Conservation (phyloP, 2,329 filamentous ascomycete species). For the Fusarium sacchari region DNA sequence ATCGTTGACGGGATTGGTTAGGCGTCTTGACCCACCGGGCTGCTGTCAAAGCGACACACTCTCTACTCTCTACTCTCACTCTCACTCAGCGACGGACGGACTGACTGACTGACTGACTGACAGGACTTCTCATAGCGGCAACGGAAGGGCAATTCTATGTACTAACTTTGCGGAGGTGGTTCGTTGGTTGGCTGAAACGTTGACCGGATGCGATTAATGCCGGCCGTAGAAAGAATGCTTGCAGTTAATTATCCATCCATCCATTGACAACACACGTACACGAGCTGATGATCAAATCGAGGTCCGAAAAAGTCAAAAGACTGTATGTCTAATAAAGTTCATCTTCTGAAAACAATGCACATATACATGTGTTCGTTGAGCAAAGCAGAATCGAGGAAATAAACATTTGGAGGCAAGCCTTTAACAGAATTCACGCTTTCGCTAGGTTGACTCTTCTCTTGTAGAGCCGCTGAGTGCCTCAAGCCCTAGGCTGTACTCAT, state of each 20-base stretch:
- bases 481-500: neutral
- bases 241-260: too few relatives aligned
- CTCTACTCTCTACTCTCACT: neutral
- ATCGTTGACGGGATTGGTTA: conserved; percentile 26
- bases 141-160: neutral
- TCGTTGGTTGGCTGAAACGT: conserved; percentile 30
- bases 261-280: neutral
- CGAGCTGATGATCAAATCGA: neutral
- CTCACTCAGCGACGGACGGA: neutral
- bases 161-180: neutral
- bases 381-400: neutral
- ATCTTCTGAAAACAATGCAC: neutral
- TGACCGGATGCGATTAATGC: conserved; percentile 38
- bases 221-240: conserved; percentile 4
- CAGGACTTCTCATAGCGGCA: conserved; percentile 14
- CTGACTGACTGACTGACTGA: conserved; percentile 16
- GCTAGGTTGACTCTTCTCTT: neutral
- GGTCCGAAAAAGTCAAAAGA: neutral
- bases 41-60: conserved; percentile 31
- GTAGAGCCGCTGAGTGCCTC: neutral
- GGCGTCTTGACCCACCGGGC: conserved; percentile 22
- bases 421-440: neutral
- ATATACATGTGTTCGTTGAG: neutral
- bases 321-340: neutral
- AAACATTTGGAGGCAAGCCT: neutral